Evolutionary conservation across 2,329 filamentous ascomycete genomes (phyloP).

Genomic region (Fusarium sp.): DNA sequence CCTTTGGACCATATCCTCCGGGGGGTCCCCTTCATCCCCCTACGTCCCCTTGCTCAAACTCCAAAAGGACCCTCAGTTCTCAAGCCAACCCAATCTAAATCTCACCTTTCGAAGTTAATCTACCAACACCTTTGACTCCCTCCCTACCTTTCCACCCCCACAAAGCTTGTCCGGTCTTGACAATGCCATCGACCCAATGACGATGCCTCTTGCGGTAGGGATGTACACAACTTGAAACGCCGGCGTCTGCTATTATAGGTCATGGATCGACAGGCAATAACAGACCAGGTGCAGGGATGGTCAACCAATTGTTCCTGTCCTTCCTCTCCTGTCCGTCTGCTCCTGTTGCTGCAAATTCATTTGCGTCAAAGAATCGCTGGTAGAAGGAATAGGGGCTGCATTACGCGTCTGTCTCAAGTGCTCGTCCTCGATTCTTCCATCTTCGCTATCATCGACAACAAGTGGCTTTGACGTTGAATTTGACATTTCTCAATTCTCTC

Average conservation of each 20-base stretch:
- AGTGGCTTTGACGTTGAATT: not conserved
- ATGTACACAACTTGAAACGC: constrained; percentile 49
- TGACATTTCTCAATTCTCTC: not conserved
- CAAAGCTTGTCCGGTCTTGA: constrained; percentile 54
- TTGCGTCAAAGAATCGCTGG: not conserved
- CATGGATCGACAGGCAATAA: constrained; percentile 41
- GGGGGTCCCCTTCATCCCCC: not conserved
- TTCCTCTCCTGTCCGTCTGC: not conserved
- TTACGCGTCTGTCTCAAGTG: constrained; percentile 26
- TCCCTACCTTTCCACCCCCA: constrained; percentile 37
- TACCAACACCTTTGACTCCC: constrained; percentile 17
- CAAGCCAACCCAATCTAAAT: constrained; percentile 26
- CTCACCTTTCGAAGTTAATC: constrained; percentile 26
- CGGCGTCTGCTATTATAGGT: constrained; percentile 39
- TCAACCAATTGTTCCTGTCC: constrained; percentile 8
- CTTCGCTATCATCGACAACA: constrained; percentile 1
- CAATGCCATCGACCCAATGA: constrained; percentile 42
- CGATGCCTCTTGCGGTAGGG: constrained; percentile 43
- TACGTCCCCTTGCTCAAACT: not conserved
- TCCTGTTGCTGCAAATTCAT: not conserved
- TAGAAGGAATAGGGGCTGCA: constrained; percentile 16
- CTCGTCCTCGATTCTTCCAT: not conserved
- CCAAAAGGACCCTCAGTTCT: constrained; percentile 15
- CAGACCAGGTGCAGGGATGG: constrained; percentile 3
- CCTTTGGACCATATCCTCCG: constrained; percentile 16